Conservation (phyloP, 768 basidiomycete genomes). For the Mycena venus region DNA sequence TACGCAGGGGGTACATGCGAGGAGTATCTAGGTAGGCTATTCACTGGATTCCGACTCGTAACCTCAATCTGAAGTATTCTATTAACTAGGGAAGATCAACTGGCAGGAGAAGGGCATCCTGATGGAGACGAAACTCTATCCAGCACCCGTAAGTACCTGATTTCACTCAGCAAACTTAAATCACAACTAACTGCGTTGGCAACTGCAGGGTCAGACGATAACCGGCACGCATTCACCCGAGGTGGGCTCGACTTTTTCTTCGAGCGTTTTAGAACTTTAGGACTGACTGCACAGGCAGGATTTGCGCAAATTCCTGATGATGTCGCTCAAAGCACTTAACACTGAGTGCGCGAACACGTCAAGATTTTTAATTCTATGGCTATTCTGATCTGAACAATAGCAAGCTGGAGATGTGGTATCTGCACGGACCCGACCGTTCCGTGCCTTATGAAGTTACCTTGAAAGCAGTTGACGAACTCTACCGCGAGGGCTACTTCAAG, state of each 20-base stretch:
- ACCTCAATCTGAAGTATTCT: no score
- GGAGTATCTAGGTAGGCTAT: conserved; percentile 62
- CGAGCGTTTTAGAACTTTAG: neutral
- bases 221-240: conserved; percentile 17
- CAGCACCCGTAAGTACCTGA: conserved; percentile 22
- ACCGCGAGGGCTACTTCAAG: conserved; percentile 71
- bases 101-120: conserved; percentile 64
- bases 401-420: conserved; percentile 64
- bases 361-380: neutral
- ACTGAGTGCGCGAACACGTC: conserved; percentile 51
- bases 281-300: conserved; percentile 44
- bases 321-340: conserved; percentile 60
- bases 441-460: conserved; percentile 70
- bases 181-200: neutral
- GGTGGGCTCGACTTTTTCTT: neutral
- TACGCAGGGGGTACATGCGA: conserved; percentile 71
- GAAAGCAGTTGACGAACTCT: conserved; percentile 65
- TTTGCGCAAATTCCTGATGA: conserved; percentile 58
- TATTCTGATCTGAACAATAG: conserved; percentile 37
- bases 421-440: conserved; percentile 72
- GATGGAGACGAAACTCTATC: conserved; percentile 69
- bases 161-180: conserved; percentile 35
- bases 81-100: no score
- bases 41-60: no score
- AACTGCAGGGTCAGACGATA: neutral